Percentiles rank a stretch among this genome's conserved stretches.
These are phyloP conservation scores for Agrocybe chaxingu DNA, from an alignment of 768 basidiomycete species.

Conservation along the genomic window DNA sequence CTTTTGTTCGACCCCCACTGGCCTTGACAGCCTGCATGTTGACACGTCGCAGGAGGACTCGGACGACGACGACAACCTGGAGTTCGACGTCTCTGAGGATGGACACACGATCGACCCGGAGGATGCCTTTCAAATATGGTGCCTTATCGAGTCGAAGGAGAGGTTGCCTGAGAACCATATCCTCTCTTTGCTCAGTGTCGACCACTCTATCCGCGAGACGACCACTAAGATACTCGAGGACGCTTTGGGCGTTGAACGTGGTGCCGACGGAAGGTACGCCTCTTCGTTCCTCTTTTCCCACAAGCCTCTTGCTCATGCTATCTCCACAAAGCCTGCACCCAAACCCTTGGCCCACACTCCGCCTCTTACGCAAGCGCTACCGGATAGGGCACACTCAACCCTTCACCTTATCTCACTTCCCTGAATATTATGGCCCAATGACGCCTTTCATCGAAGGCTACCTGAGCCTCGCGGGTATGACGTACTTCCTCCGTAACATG, in stretches of 20 bases:
- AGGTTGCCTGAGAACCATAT: conserved; percentile 5
- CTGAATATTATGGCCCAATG: not conserved
- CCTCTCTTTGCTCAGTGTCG: conserved; percentile 1
- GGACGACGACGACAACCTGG: not conserved
- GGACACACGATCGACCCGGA: not conserved
- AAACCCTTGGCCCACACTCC: conserved; percentile 5
- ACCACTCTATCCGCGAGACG: conserved; percentile 2
- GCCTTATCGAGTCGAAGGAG: conserved; percentile 1
- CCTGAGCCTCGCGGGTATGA: not conserved
- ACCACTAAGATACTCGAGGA: conserved; percentile 6
- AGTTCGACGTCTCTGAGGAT: not conserved
- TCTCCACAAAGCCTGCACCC: not conserved
- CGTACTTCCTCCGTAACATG: conserved; percentile 1
- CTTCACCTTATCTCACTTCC: not conserved
- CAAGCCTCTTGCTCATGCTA: not conserved
- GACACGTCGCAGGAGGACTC: not conserved
- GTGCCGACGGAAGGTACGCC: conserved; percentile 1
- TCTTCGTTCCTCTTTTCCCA: not conserved
- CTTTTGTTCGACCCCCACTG: no score
- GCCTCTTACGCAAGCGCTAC: conserved; percentile 5
- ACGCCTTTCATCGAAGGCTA: conserved; percentile 7
- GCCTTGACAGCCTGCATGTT: no score
- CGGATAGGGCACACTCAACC: conserved; percentile 4
- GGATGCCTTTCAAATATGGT: conserved; percentile 1
- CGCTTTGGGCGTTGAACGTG: not conserved